Percentiles rank a stretch among this genome's conserved stretches.
Conservation (phyloP, 2,329 filamentous ascomycete genomes). For the Cladophialophora carrionii region DNA sequence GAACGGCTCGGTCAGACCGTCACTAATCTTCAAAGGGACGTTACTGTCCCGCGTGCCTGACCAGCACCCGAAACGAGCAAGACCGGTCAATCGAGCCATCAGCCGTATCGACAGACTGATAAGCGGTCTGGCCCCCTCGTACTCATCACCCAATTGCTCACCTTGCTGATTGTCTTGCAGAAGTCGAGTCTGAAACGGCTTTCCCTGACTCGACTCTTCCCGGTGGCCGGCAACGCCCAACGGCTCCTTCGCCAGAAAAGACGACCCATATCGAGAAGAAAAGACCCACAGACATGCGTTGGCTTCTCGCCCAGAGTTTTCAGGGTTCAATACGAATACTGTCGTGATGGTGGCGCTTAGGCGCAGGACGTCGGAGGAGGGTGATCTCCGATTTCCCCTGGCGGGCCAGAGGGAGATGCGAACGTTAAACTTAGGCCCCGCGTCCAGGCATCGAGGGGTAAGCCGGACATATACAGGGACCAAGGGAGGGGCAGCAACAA, state of each 20-base stretch:
- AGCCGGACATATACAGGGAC: background rate
- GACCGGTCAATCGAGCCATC: conserved; percentile 16
- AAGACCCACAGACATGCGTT: conserved; percentile 12
- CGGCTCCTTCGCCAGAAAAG: background rate
- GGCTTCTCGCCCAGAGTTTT: background rate
- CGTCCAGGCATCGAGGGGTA: conserved; percentile 16
- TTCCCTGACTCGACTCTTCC: background rate
- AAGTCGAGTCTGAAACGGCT: conserved; percentile 11
- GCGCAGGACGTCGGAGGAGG: background rate
- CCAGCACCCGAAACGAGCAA: conserved; percentile 5
- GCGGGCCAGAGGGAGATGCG: conserved; percentile 1
- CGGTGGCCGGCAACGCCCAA: background rate
- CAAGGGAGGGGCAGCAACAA: conserved; percentile 12
- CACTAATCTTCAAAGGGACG: background rate
- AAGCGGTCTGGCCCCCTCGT: conserved; percentile 12
- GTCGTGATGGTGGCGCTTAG: conserved; percentile 3
- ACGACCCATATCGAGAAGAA: conserved; percentile 1
- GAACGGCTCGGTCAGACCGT: background rate
- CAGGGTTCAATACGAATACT: conserved; percentile 17
- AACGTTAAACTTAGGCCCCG: conserved; percentile 6
- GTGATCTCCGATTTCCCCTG: conserved; percentile 16
- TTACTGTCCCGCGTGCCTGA: background rate
- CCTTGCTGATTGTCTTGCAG: conserved; percentile 16
- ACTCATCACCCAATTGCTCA: conserved; percentile 5
- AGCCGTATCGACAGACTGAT: conserved; percentile 8